Percentiles rank a stretch among this genome's conserved stretches.
Conservation (phyloP, 2,329 filamentous ascomycete species). For the Aureobasidium sp. region DNA sequence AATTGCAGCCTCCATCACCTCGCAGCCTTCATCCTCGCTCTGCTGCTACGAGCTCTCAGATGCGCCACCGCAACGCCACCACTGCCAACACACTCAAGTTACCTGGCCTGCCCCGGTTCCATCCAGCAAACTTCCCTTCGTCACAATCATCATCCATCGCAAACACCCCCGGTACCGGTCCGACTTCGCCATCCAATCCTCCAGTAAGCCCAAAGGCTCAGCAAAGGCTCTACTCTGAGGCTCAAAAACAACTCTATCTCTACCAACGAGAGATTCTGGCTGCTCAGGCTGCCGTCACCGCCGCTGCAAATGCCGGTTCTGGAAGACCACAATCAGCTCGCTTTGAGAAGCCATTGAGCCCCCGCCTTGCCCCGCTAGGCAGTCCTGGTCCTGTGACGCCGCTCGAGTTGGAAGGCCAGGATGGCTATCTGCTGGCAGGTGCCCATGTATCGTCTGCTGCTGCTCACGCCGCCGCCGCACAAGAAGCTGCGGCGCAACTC, state of each 20-base stretch:
- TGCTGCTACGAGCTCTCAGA: constrained; percentile 21
- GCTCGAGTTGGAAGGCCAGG: constrained; percentile 38
- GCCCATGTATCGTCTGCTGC: constrained; percentile 19
- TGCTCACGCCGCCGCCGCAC: constrained; percentile 10
- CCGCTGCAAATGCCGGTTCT: constrained; percentile 15
- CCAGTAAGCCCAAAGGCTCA: constrained; percentile 35
- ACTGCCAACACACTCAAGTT: constrained; percentile 30
- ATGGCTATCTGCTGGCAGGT: constrained; percentile 39
- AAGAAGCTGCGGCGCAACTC: not conserved
- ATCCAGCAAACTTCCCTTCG: constrained; percentile 42
- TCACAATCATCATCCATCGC: constrained; percentile 25
- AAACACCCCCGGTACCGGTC: constrained; percentile 28
- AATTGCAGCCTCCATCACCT: constrained; percentile 24
- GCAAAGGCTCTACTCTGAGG: constrained; percentile 38
- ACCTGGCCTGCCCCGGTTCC: constrained; percentile 43
- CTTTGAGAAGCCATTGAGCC: constrained; percentile 35
- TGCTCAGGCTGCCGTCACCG: constrained; percentile 15
- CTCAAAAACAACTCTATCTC: constrained; percentile 39
- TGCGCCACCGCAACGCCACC: constrained; percentile 27
- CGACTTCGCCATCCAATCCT: constrained; percentile 28
- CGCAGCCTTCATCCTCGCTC: constrained; percentile 18
- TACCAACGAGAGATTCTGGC: constrained; percentile 37
- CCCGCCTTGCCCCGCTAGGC: constrained; percentile 39
- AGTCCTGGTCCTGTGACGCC: constrained; percentile 46
- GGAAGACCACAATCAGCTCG: not conserved